Evolutionary conservation across 345 rosid genomes (phyloP).

Genomic region (Populus pruinosa): DNA sequence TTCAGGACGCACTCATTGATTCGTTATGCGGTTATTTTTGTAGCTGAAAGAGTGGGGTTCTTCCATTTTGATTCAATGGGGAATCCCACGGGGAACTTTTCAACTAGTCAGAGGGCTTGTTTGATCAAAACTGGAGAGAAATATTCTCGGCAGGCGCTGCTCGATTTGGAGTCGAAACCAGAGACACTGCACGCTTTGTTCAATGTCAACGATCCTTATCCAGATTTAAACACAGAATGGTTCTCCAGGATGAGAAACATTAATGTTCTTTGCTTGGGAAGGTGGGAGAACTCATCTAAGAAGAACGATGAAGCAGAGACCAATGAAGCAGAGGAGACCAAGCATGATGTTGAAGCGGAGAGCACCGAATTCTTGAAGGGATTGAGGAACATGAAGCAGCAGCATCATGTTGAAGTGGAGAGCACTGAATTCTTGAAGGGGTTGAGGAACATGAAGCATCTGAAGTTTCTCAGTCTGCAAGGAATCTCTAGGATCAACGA

Average conservation of each 20-base stretch:
- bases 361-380: constrained; percentile 21
- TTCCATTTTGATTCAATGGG: constrained; percentile 16
- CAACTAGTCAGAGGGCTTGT: constrained; percentile 30
- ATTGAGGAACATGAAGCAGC: constrained; percentile 11
- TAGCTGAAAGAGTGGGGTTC: constrained; percentile 22
- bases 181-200: constrained; percentile 34
- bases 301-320: no score
- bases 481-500: constrained; percentile 48
- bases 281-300: constrained; percentile 37
- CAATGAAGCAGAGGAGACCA: not conserved
- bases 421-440: constrained; percentile 22
- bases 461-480: constrained; percentile 46
- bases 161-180: not conserved
- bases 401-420: constrained; percentile 44
- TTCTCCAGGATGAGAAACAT: constrained; percentile 28
- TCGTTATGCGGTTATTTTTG: constrained; percentile 37
- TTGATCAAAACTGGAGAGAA: constrained; percentile 24
- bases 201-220: constrained; percentile 46
- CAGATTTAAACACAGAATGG: constrained; percentile 37
- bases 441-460: constrained; percentile 29
- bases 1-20: constrained; percentile 44
- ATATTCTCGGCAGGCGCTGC: not conserved
- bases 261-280: constrained; percentile 43
- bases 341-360: constrained; percentile 42
- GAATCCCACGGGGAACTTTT: constrained; percentile 20